Conservation (phyloP, 176 grass and related monocot genomes). For the Cenchrus americanus region DNA sequence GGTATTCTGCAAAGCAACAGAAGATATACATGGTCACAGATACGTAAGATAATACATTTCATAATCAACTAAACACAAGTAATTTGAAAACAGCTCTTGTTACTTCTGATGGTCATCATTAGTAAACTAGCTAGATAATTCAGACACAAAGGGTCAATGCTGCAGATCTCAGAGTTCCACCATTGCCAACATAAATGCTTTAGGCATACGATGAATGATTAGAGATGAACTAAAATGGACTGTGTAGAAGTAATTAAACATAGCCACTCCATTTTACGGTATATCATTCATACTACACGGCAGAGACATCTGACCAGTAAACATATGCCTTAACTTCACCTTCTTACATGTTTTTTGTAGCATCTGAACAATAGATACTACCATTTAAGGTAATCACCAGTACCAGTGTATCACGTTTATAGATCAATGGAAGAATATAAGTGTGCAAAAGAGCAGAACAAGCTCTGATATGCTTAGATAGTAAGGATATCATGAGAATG, state of each 20-base stretch:
- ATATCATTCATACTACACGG: background rate
- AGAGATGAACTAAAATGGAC: background rate
- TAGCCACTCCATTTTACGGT: background rate
- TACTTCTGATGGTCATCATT: background rate
- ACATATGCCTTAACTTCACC: background rate
- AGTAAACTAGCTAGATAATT: background rate
- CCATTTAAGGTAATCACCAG: background rate
- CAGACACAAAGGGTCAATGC: background rate
- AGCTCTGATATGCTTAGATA: background rate
- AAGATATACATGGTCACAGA: background rate
- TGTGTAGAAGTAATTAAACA: background rate
- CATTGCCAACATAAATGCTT: background rate
- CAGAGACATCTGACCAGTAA: background rate
- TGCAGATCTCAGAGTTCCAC: background rate
- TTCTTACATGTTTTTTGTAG: background rate
- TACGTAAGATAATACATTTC: background rate
- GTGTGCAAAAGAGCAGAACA: background rate
- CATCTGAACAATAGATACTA: background rate
- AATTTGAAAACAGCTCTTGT: background rate
- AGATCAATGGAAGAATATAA: background rate
- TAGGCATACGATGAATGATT: background rate
- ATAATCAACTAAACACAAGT: background rate
- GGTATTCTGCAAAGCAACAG: constrained; percentile 24
- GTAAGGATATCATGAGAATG: background rate
- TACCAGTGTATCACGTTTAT: background rate